Conservation (phyloP, 1,284 basidiomycete species). For the Melampsora americana region DNA sequence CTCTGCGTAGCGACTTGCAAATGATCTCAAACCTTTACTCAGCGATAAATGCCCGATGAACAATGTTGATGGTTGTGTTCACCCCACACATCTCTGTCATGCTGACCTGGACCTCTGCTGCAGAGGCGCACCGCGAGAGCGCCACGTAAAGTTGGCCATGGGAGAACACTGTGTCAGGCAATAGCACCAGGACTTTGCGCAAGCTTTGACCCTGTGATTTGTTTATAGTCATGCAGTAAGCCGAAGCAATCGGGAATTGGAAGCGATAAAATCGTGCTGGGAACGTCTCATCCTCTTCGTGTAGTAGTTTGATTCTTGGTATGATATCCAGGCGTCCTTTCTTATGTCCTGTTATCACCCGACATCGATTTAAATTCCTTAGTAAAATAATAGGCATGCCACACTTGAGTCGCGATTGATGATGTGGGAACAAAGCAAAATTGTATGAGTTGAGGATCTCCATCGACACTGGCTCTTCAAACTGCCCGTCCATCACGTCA, state of each 20-base stretch:
- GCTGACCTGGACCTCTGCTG: no score
- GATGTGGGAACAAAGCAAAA: not conserved
- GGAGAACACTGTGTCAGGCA: no score
- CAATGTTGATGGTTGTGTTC: no score
- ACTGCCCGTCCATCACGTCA: not conserved
- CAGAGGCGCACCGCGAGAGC: not conserved
- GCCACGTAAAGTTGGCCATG: conserved; percentile 11
- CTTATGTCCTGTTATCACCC: not conserved
- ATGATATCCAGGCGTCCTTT: not conserved
- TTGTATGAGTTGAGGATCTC: not conserved
- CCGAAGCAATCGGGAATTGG: conserved; percentile 57
- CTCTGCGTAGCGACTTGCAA: no score
- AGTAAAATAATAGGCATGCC: not conserved
- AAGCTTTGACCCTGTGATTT: conserved; percentile 59
- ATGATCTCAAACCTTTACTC: no score
- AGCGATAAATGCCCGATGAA: no score
- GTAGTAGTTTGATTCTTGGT: conserved; percentile 4
- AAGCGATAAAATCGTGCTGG: not conserved
- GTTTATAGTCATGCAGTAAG: conserved; percentile 58
- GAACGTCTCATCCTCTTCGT: not conserved
- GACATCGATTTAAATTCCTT: conserved; percentile 1
- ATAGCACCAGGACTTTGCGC: not conserved
- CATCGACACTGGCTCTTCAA: not conserved
- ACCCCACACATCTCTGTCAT: no score
- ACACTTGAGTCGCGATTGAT: not conserved